Conservation (phyloP, 129 eudicot species). For the Erigeron canadensis region DNA sequence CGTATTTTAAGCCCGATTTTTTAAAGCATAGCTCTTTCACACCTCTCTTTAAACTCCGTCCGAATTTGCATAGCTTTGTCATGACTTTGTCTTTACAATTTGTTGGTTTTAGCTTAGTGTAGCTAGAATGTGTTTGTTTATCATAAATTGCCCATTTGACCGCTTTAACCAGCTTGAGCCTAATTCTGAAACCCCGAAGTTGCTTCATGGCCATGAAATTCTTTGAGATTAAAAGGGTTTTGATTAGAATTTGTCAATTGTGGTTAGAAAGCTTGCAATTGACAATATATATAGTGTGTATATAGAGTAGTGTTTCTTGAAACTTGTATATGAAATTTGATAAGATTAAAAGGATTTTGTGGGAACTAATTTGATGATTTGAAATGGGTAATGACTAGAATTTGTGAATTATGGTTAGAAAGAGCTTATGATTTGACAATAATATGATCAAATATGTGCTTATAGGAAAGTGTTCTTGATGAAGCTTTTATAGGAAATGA, state of each 20-base stretch:
- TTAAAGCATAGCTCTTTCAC: slow-evolving; percentile 30
- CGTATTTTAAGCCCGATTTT: slow-evolving; percentile 38
- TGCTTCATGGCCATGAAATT: slow-evolving; percentile 26
- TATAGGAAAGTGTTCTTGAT: neutral
- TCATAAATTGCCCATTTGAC: slow-evolving; percentile 40
- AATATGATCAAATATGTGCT: neutral
- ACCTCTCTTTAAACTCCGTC: slow-evolving; percentile 37
- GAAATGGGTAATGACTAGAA: slow-evolving; percentile 10
- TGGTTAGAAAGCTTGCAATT: neutral
- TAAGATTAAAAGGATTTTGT: slow-evolving; percentile 26
- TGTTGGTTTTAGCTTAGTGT: slow-evolving; percentile 28
- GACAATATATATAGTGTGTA: neutral
- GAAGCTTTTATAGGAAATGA: neutral
- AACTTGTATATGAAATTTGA: slow-evolving; percentile 5
- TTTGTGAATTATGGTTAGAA: slow-evolving; percentile 7
- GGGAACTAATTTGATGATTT: slow-evolving; percentile 16
- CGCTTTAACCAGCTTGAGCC: slow-evolving; percentile 47
- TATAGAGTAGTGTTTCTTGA: slow-evolving; percentile 1
- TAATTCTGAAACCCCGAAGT: slow-evolving; percentile 58
- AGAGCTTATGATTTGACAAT: neutral
- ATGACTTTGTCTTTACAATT: slow-evolving; percentile 29
- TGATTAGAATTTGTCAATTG: slow-evolving; percentile 12
- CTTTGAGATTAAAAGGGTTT: neutral
- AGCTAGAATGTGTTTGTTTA: slow-evolving; percentile 15
- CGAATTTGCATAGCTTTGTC: slow-evolving; percentile 46